Evolutionary conservation across 129 eudicot genomes (phyloP), one percentile per base, ranked within the genome.

Genomic region (Artemisia argyi): DNA sequence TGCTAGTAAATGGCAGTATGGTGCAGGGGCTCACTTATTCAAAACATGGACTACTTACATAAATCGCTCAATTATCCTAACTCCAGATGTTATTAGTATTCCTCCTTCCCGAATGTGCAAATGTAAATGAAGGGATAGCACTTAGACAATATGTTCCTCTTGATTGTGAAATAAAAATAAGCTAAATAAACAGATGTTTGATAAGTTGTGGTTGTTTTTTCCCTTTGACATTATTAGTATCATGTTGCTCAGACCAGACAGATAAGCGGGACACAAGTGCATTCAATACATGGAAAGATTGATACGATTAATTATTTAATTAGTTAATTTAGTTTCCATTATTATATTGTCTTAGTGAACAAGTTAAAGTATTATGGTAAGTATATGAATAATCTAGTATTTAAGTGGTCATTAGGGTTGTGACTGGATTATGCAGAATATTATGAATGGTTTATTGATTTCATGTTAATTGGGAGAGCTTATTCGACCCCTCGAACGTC

Each of bases 21-120:
- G 98, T 46, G 97, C 96, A 76, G 98, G 98, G 65, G 98, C 98
- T 68, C 97, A 89, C 84, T 87, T 89, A 80, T 93, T 93, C 78
- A 93, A 87, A 83, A 89, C 98, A 68, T 93, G 98, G 98, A 81
- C 97, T 19, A 80, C 85, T 24, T 89, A 78, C 74, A 61, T 93
- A 79, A 93, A 93, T 68, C 97, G 92, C 28, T 90, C 98, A 69
- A 93, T 93, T 65, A 86, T 93, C 60, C 89, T 93, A 63, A 93
- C 98, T 64, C 98, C 98, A 3, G 98, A 93, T 97, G 98, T 86
- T 83, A 18, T 86, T 83, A 18, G 61, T 18, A 8, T 44, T 73
- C 62, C 60, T 47, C 19, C 76, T 28, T 51, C 52, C 7, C 55
- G 18, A 51, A 52, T 53, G 56, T 15, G 48, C 61, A 76, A 66